Evolutionary conservation across 2,329 filamentous ascomycete genomes (phyloP).

Genomic region (Hirsutella rhossiliensis): DNA sequence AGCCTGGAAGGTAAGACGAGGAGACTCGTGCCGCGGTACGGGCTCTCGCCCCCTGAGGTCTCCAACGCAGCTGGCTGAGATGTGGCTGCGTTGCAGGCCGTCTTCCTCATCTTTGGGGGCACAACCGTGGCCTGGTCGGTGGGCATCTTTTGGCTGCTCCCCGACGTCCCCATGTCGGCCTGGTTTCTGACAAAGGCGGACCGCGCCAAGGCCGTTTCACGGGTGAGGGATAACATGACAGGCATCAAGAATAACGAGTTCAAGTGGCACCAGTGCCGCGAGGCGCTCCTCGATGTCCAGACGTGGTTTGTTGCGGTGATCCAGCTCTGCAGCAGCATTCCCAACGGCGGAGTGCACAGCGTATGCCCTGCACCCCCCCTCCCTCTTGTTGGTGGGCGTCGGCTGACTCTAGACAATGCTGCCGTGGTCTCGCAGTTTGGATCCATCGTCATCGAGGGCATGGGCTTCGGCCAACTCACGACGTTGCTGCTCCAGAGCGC

Average conservation of each 20-base stretch:
- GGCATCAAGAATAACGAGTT: conserved; percentile 17
- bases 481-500: conserved; percentile 11
- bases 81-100: conserved; percentile 1
- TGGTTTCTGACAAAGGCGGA: conserved; percentile 16
- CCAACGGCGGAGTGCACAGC: conserved; percentile 16
- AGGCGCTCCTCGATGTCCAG: conserved; percentile 14
- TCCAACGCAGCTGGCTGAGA: neutral
- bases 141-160: conserved; percentile 9
- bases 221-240: conserved; percentile 20
- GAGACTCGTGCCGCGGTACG: no score
- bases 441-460: conserved; percentile 12
- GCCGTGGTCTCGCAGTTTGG: conserved; percentile 8
- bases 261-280: conserved; percentile 11
- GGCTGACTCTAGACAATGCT: neutral
- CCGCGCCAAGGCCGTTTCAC: conserved; percentile 15
- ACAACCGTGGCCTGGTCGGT: conserved; percentile 11
- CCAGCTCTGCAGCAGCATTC: conserved; percentile 13
- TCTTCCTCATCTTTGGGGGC: conserved; percentile 13
- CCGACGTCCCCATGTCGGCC: conserved; percentile 12
- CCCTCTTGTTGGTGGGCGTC: no score
- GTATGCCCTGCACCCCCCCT: conserved; percentile 6
- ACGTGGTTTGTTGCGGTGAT: conserved; percentile 14
- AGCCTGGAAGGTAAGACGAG: conserved; percentile 12
- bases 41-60: neutral
- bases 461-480: conserved; percentile 13